Base-by-base conservation (phyloP, 768 basidiomycete genomes). In the Podaxis sp. region DNA sequence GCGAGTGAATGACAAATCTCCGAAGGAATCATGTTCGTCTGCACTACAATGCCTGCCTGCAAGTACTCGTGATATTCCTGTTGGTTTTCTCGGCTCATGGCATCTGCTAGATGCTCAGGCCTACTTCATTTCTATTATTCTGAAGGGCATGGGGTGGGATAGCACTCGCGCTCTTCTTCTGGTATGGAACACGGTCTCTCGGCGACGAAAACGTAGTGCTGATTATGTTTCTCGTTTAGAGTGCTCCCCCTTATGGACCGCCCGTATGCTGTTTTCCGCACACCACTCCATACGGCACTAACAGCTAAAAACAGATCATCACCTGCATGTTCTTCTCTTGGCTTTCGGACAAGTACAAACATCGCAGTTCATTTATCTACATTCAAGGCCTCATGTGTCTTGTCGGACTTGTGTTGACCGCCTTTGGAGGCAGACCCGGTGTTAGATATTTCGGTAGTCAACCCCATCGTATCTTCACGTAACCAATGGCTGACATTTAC, bases 101-200 rank as follows among this genome's bases (percentile, higher is more conserved):
- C 5, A 50, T 25, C 19, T 41, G 17, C 33, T 59, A 79, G 77
- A 76, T 66, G 75, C 77, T 7, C 74, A 78, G 64, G 76, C 77
- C 22, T 81, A 79, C 69, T 83, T 82, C 68, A 73, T 80, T 56
- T 75, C 80, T 3, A 76, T 80, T 47, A 82, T 83, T 61, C 70
- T 83, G 37, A 74, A 70, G 50, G 76, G 76, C 33, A 76, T 83
- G 75, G 81, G 82, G 5, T 82, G 77, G 76, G 68, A 71, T 19
- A 64, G 59, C 41, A 70, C 73, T 2, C 64, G 67, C 22, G 64
- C 77, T n/a, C 67, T 82, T n/a, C 77, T 83, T 64, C 72, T 80
- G 22, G 80, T 80, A 63, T 60, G 77, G 61, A 29, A 62, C 53
- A 9, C 13, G 12, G 19, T 57, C 24, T 25, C 12, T 33, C 40